phyloP scores from a whole-genome alignment of 495 filamentous ascomycete genomes.

The Aspergillus indologenus region DNA sequence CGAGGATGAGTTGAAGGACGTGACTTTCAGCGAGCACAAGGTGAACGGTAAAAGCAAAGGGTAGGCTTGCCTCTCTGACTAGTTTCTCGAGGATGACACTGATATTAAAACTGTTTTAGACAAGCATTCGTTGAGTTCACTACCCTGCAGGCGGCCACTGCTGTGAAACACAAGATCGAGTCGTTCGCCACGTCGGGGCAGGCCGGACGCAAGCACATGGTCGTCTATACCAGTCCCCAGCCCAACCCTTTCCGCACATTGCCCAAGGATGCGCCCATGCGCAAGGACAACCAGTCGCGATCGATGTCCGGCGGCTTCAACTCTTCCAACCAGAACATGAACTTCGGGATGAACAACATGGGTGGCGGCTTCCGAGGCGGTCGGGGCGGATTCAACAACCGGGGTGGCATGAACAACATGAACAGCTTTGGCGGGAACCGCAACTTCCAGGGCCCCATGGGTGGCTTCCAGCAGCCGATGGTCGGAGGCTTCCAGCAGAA shows the following conservation, averaged over 20 bases:
- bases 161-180: slow-evolving; percentile 80
- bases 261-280: slow-evolving; percentile 83
- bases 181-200: slow-evolving; percentile 49
- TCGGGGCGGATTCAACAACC: slow-evolving; percentile 44
- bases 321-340: slow-evolving; percentile 27
- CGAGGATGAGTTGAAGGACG: slow-evolving; percentile 84
- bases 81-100: neutral
- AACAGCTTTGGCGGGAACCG: slow-evolving; percentile 46
- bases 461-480: slow-evolving; percentile 58
- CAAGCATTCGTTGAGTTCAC: slow-evolving; percentile 89
- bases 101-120: slow-evolving; percentile 42
- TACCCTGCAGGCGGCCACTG: slow-evolving; percentile 79
- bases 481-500: slow-evolving; percentile 57
- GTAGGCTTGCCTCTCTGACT: slow-evolving; percentile 50
- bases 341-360: slow-evolving; percentile 38
- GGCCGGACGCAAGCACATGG: slow-evolving; percentile 63
- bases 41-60: slow-evolving; percentile 98
- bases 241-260: slow-evolving; percentile 87
- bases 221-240: slow-evolving; percentile 71
- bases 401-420: slow-evolving; percentile 39
- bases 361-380: slow-evolving; percentile 47
- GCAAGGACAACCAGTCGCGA: slow-evolving; percentile 58
- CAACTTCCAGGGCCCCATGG: slow-evolving; percentile 54
- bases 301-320: slow-evolving; percentile 28
- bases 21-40: slow-evolving; percentile 97